Base-by-base conservation (phyloP, 495 filamentous ascomycete species). In the Penicillium canescens region DNA sequence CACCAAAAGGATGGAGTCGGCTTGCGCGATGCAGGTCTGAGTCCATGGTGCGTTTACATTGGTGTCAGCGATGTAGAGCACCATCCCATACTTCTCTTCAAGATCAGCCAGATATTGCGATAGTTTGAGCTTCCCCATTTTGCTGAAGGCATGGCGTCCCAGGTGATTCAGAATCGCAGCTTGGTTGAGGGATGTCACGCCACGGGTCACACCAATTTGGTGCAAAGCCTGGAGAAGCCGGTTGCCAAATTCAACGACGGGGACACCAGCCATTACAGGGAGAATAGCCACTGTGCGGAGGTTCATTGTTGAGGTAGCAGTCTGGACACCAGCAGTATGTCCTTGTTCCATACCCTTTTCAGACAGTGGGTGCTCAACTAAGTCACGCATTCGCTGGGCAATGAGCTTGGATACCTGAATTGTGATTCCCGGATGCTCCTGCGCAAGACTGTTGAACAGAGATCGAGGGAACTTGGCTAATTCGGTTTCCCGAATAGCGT, bases 401-500 rank as follows among this genome's bases (percentile, higher is more conserved):
- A 98, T 97, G 55, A 98, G 92, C 70, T 97, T 98, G 3, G 95
- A 98, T 11, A 98, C 96, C 70, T 97, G 96, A 56, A 98, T 98
- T 0, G 94, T 98, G 66, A 98, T 97, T 14, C 92, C 95, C 6
- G 95, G 93, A 65, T 98, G 95, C 67, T 98, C 95, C 61, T 93
- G 86, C 0, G 95, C 94, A 6, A 98, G 81, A 65, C 92, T 98
- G 72, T 98, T 98, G 79, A 98, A 98, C 2, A 98, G 76, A 2
- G 90, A 96, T 46, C 92, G 90, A 6, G 94, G 94, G 54, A 98
- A 95, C 54, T 96, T 97, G 37, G 95, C 95, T 23, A 98, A 72
- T 61, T 98, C 94, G 0, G 95, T 97, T 58, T 96, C 95, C 31
- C 94, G 89, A 57, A 98, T 98, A 6, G 94, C 95, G 65, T 97